Evolutionary conservation across 2,329 filamentous ascomycete genomes (phyloP).

Genomic region (Alternaria sp.): DNA sequence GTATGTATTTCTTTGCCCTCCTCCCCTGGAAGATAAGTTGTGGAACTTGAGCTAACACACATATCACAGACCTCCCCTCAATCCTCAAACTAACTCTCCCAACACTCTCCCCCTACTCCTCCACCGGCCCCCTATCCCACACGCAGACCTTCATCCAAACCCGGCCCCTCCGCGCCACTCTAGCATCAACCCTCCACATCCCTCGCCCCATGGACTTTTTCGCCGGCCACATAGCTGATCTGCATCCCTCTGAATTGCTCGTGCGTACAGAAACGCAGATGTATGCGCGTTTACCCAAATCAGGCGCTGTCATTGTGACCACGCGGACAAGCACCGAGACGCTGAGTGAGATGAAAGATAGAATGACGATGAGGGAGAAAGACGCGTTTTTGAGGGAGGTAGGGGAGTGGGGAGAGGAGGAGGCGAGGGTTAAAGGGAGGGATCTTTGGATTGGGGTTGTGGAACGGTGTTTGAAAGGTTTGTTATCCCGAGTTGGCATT

Average conservation of each 20-base stretch:
- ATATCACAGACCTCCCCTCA: constrained; percentile 15
- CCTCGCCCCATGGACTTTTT: constrained; percentile 49
- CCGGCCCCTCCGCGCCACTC: constrained; percentile 44
- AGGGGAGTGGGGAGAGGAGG: constrained; percentile 28
- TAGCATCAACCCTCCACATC: constrained; percentile 53
- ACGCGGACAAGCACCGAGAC: constrained; percentile 56
- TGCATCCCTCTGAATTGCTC: constrained; percentile 49
- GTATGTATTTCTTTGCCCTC: too few species aligned
- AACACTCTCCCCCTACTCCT: constrained; percentile 49
- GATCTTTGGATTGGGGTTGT: constrained; percentile 32
- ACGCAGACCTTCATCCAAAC: constrained; percentile 60
- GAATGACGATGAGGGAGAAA: constrained; percentile 3
- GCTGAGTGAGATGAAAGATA: constrained; percentile 18
- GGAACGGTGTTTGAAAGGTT: constrained; percentile 20
- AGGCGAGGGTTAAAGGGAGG: constrained; percentile 31
- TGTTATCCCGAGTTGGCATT: not conserved
- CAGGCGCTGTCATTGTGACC: constrained; percentile 56
- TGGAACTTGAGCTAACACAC: not conserved
- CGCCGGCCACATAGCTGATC: constrained; percentile 29
- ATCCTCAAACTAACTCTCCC: constrained; percentile 16
- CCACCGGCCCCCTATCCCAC: constrained; percentile 29
- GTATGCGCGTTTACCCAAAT: constrained; percentile 55
- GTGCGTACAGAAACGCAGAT: constrained; percentile 59
- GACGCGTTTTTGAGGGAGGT: constrained; percentile 27
- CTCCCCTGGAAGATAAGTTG: too few species aligned